Conservation (phyloP, 2,329 filamentous ascomycete genomes). For the Pezicula rhizophila region DNA sequence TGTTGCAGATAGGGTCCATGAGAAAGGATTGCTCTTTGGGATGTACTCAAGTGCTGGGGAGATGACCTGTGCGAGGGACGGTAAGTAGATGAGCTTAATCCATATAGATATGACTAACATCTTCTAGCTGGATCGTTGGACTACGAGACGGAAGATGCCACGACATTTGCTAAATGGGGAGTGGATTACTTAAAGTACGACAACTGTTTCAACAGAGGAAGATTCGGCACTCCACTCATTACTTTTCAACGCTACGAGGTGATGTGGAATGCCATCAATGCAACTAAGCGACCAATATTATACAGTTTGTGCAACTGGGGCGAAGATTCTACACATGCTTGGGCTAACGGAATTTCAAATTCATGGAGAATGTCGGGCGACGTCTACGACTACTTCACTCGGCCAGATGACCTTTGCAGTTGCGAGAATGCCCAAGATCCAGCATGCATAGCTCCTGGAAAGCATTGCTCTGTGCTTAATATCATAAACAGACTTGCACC, state of each 20-base stretch:
- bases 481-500: constrained; percentile 5
- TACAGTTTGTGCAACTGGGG: constrained; percentile 39
- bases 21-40: constrained; percentile 33
- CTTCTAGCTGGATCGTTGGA: constrained; percentile 26
- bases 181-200: constrained; percentile 47
- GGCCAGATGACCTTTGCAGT: constrained; percentile 17
- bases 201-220: constrained; percentile 47
- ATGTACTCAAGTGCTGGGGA: constrained; percentile 32
- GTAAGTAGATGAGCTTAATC: constrained; percentile 4
- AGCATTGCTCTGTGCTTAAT: constrained; percentile 3
- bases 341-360: constrained; percentile 32
- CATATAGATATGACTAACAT: background rate
- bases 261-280: constrained; percentile 26
- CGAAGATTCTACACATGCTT: constrained; percentile 33
- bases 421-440: constrained; percentile 11
- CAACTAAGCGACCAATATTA: constrained; percentile 26
- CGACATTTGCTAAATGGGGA: constrained; percentile 43
- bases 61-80: constrained; percentile 24
- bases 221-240: constrained; percentile 30
- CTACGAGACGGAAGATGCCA: constrained; percentile 42
- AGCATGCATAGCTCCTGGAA: constrained; percentile 14
- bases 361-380: constrained; percentile 35
- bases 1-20: constrained; percentile 33
- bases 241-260: constrained; percentile 22
- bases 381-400: constrained; percentile 24